A percentile compares a stretch with the other conserved stretches of the same genome.
phyloP scores from a whole-genome alignment of 805 yeast genomes.

The Hanseniaspora hatyaiensis region DNA sequence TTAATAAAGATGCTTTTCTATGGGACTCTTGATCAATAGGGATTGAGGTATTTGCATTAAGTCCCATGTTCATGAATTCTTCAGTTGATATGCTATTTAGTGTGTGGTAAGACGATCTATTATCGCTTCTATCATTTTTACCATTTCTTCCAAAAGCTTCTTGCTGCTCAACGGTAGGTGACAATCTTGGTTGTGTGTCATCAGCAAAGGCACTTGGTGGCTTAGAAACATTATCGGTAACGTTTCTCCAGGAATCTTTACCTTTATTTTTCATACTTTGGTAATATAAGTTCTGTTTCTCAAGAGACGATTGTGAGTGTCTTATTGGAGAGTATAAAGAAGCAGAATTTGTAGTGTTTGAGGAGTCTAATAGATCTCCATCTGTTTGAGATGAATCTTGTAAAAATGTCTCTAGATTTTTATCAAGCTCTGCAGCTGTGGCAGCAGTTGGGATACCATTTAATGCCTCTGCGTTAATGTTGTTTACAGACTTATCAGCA shows the following conservation, averaged over 20 bases:
- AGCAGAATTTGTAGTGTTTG: slow-evolving; percentile 23
- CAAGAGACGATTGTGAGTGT: slow-evolving; percentile 13
- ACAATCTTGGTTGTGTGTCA: slow-evolving; percentile 3
- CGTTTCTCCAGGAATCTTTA: slow-evolving; percentile 51
- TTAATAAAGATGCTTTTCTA: slow-evolving; percentile 31
- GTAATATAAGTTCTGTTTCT: slow-evolving; percentile 26
- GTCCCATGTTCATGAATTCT: slow-evolving; percentile 56
- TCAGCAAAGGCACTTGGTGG: neutral
- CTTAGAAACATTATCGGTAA: slow-evolving; percentile 17
- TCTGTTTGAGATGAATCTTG: slow-evolving; percentile 19
- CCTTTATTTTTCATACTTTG: slow-evolving; percentile 28
- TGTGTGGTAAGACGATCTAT: slow-evolving; percentile 58
- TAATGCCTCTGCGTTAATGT: slow-evolving; percentile 20
- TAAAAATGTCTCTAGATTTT: slow-evolving; percentile 12
- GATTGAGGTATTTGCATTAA: slow-evolving; percentile 32
- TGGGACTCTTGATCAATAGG: slow-evolving; percentile 49
- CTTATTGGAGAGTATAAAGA: slow-evolving; percentile 23
- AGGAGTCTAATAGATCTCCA: slow-evolving; percentile 16
- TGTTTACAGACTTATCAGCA: slow-evolving; percentile 22
- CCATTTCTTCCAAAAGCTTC: slow-evolving; percentile 30
- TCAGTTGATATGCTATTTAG: slow-evolving; percentile 77
- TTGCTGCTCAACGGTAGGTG: slow-evolving; percentile 22
- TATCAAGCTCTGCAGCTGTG: slow-evolving; percentile 14
- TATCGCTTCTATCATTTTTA: slow-evolving; percentile 9
- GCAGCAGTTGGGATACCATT: slow-evolving; percentile 14